Base-by-base conservation (phyloP, 2,329 filamentous ascomycete species). In the Neonectria faginata region DNA sequence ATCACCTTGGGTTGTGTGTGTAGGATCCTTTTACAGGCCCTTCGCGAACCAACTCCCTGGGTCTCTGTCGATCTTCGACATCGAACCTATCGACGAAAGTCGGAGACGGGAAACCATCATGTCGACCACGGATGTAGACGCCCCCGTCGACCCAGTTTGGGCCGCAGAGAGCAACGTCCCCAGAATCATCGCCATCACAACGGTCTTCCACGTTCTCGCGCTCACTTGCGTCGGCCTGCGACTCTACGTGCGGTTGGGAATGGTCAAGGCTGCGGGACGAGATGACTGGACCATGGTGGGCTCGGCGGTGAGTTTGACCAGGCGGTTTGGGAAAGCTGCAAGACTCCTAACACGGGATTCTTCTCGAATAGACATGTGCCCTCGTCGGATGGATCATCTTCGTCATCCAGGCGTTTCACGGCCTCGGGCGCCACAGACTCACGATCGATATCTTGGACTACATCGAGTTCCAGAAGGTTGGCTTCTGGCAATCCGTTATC, bases 221-320 rank as follows among this genome's bases (percentile, higher is more conserved):
- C n/a, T 65, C 0, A 33, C 53, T 2, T 42, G 53, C n/a, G 56
- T 65, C 12, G 39, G 45, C 22, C 39, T 67, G 2, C 56, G 67
- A 18, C 48, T 69, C 20, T 69, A 65, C 33, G 62, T 65, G 10
- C 65, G 65, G 2, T 36, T 69, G 3, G 52, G 56, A 7, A 57
- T 65, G 50, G 44, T 60, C 36, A 65, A 65, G 50, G 57, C 54
- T 14, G 61, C 50, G 9, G 62, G 57, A 16, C 65, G 65, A 27
- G 67, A 69, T 48, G 67, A 69, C 57, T 67, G 65, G 59, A 61
- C 65, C 47, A 67, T 69, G 65, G 41, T 64, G 16, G 62, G 54
- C 11, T 55, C 58, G 22, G 50, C 47, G 54, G 66, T 66, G 29
- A 42, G 63, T 57, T n/a, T 1, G 3, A 29, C 22, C 20, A 5